These are phyloP conservation scores for Penicillium longicatenatum DNA, from an alignment of 495 filamentous ascomycete species.

Conservation along the genomic window DNA sequence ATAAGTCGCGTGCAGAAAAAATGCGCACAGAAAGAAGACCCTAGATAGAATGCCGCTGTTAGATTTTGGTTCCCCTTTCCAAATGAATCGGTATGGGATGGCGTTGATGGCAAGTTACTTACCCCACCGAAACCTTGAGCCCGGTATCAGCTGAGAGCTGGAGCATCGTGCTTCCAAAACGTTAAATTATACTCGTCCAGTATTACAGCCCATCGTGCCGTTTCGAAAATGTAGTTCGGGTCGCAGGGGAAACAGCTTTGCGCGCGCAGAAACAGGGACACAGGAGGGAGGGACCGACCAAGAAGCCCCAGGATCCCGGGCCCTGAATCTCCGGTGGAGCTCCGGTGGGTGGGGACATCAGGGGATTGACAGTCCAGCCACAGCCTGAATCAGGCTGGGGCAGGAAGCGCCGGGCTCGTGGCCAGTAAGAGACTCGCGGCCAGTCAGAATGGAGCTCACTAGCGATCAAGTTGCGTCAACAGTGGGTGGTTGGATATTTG, in stretches of 20 bases:
- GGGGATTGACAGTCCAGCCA: constrained; percentile 23
- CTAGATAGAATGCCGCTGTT: constrained; percentile 23
- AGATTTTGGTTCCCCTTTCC: constrained; percentile 1
- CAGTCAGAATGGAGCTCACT: constrained; percentile 4
- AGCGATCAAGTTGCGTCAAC: constrained; percentile 31
- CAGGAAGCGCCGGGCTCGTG: not conserved
- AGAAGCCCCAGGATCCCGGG: constrained; percentile 1
- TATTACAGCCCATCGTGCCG: constrained; percentile 20
- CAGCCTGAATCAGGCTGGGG: constrained; percentile 1
- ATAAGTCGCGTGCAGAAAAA: constrained; percentile 39
- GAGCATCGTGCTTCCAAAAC: constrained; percentile 30
- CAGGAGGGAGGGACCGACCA: constrained; percentile 6
- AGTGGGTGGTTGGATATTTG: constrained; percentile 11
- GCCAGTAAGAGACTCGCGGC: not conserved
- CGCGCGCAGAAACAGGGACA: not conserved
- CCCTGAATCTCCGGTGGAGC: constrained; percentile 16
- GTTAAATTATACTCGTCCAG: constrained; percentile 6
- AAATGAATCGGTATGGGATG: not conserved
- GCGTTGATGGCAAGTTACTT: constrained; percentile 16
- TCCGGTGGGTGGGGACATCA: constrained; percentile 19
- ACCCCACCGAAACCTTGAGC: constrained; percentile 43
- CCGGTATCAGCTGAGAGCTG: constrained; percentile 37
- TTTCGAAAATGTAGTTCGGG: constrained; percentile 3
- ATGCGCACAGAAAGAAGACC: constrained; percentile 38
- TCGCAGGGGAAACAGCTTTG: constrained; percentile 1